These are phyloP conservation scores for Astrephomene gubernaculifera DNA, from an alignment of 139 green algal genomes.

Conservation along the genomic window DNA sequence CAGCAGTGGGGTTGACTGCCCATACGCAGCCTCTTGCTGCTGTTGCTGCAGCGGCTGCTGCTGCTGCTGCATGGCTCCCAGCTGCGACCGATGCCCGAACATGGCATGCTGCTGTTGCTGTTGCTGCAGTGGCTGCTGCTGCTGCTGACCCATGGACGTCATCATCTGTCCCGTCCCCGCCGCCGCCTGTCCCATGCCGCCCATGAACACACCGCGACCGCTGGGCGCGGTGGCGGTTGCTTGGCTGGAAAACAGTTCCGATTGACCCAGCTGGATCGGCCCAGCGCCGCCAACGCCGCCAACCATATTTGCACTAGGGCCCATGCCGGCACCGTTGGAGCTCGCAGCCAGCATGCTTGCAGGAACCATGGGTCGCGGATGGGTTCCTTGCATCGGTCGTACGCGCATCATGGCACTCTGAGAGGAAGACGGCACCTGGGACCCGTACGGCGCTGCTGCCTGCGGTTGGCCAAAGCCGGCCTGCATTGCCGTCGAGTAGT, in stretches of 20 bases:
- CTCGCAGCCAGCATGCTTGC: background rate
- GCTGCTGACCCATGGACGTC: no score
- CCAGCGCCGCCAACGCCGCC: background rate
- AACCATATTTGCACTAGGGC: background rate
- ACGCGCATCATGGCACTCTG: background rate
- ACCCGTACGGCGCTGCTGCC: background rate
- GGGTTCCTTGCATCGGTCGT: background rate
- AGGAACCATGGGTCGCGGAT: background rate
- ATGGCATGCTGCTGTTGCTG: background rate
- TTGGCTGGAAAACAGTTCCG: background rate
- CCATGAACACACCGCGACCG: no score
- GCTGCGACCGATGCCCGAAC: background rate
- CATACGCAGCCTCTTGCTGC: background rate
- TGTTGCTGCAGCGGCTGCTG: background rate
- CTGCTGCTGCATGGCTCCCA: conserved; percentile 1
- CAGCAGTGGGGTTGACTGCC: no score
- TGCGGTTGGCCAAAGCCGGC: background rate
- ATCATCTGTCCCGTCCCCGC: no score
- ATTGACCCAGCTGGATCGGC: background rate
- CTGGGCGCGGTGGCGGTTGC: background rate
- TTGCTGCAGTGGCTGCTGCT: background rate
- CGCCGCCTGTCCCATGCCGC: no score
- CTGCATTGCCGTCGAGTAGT: conserved; percentile 46
- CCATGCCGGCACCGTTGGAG: background rate
- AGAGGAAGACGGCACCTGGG: background rate